phyloP scores from a whole-genome alignment of 73 alveolate species.

The Symbiodinium pilosum region DNA sequence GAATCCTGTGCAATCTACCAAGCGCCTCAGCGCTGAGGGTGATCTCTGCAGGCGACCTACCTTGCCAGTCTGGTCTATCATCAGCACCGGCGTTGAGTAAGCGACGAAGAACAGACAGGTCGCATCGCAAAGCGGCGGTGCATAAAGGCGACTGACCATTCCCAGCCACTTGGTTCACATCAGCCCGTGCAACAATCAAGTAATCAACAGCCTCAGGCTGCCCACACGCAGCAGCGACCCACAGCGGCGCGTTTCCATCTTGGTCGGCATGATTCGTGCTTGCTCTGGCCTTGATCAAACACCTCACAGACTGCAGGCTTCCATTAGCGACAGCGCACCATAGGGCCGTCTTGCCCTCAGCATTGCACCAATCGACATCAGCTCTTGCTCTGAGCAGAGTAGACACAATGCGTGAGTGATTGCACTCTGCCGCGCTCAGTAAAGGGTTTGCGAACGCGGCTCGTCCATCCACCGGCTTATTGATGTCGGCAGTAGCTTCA shows the following conservation, averaged over 20 bases:
- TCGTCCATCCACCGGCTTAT: background rate
- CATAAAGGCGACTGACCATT: background rate
- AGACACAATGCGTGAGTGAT: background rate
- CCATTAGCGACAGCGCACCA: constrained; percentile 9
- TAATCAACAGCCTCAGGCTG: background rate
- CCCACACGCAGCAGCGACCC: background rate
- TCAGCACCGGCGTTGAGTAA: background rate
- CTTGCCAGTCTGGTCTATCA: background rate
- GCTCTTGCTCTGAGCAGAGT: background rate
- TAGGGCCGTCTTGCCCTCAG: background rate
- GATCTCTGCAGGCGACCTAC: background rate
- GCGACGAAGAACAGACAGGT: background rate
- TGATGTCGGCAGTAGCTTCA: background rate
- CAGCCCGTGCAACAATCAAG: background rate
- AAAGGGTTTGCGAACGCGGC: background rate
- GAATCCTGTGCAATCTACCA: no score
- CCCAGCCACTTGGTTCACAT: background rate
- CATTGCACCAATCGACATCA: background rate
- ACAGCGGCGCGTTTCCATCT: background rate
- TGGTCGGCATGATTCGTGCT: background rate
- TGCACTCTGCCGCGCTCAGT: background rate
- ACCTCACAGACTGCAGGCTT: background rate
- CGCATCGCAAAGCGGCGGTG: background rate
- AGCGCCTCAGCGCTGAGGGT: background rate
- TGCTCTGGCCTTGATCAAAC: background rate